These are phyloP conservation scores for Cryptococcus sp. DNA, from an alignment of 1,284 basidiomycete species.

Conservation along the genomic window DNA sequence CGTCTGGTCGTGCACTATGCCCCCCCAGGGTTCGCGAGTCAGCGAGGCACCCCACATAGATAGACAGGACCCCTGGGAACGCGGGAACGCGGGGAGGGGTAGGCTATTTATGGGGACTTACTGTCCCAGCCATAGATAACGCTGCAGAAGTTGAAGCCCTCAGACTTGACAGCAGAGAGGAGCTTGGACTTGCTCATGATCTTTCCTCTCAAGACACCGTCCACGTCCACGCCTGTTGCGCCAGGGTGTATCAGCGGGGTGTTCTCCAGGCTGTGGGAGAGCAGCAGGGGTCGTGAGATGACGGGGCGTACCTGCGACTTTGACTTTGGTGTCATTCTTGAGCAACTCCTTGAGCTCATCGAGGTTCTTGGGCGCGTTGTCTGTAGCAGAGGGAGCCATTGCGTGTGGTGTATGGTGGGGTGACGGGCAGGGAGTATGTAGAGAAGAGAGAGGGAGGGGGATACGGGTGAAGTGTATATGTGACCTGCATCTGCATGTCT, in stretches of 20 bases:
- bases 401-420: background rate
- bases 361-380: conserved; percentile 57
- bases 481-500: background rate
- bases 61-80: background rate
- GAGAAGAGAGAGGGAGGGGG: background rate
- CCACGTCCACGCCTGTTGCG: conserved; percentile 59
- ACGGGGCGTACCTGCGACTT: conserved; percentile 70
- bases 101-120: conserved; percentile 16
- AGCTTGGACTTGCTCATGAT: conserved; percentile 95
- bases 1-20: conserved; percentile 63
- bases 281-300: background rate
- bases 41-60: background rate
- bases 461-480: too few relatives aligned
- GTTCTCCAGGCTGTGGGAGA: background rate
- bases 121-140: conserved; percentile 64
- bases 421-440: background rate
- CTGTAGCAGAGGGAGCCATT: conserved; percentile 50
- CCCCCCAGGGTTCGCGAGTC: background rate
- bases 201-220: conserved; percentile 90
- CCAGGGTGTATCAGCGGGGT: background rate
- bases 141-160: conserved; percentile 88
- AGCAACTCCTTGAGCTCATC: conserved; percentile 62
- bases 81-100: background rate
- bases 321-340: conserved; percentile 72
- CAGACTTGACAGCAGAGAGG: conserved; percentile 71